These are phyloP conservation scores for Rhizopogon sp. DNA, from an alignment of 768 basidiomycete genomes.

Conservation along the genomic window DNA sequence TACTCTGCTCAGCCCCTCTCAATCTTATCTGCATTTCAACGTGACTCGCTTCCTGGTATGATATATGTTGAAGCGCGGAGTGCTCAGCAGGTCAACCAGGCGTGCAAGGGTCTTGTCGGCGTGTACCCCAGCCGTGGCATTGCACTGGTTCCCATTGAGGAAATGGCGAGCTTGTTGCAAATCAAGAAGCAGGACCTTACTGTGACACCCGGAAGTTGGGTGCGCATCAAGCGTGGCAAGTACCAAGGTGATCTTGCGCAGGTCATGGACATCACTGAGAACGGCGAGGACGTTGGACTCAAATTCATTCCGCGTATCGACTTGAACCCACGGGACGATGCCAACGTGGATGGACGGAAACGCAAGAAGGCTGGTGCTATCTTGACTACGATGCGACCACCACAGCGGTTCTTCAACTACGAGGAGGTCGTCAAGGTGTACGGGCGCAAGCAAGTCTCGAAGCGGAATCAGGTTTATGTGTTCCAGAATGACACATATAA, in stretches of 20 bases:
- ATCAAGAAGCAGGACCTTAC: slow-evolving; percentile 93
- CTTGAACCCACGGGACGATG: slow-evolving; percentile 83
- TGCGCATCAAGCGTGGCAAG: slow-evolving; percentile 89
- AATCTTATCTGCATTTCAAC: slow-evolving; percentile 93
- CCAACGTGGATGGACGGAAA: slow-evolving; percentile 63
- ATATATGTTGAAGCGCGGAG: slow-evolving; percentile 95
- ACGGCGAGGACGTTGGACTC: slow-evolving; percentile 87
- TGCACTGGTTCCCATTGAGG: slow-evolving; percentile 87
- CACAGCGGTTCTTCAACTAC: slow-evolving; percentile 88
- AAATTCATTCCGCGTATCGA: slow-evolving; percentile 98
- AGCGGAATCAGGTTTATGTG: slow-evolving; percentile 70
- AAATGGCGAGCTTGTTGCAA: slow-evolving; percentile 94
- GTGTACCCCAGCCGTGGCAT: slow-evolving; percentile 83
- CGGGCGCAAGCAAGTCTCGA: slow-evolving; percentile 70
- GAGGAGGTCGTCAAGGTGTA: slow-evolving; percentile 90
- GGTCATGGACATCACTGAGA: slow-evolving; percentile 90
- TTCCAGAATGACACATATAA: slow-evolving; percentile 94
- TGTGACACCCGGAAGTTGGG: slow-evolving; percentile 86
- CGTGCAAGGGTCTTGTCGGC: slow-evolving; percentile 87
- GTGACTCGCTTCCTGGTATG: slow-evolving; percentile 92
- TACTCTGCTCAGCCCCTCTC: slow-evolving; percentile 71
- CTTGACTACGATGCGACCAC: slow-evolving; percentile 67
- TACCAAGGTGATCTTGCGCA: slow-evolving; percentile 95
- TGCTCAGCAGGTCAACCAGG: slow-evolving; percentile 78
- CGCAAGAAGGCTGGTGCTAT: slow-evolving; percentile 60